phyloP scores from a whole-genome alignment of 441 rosid species.

The Flueggea neowawraea region DNA sequence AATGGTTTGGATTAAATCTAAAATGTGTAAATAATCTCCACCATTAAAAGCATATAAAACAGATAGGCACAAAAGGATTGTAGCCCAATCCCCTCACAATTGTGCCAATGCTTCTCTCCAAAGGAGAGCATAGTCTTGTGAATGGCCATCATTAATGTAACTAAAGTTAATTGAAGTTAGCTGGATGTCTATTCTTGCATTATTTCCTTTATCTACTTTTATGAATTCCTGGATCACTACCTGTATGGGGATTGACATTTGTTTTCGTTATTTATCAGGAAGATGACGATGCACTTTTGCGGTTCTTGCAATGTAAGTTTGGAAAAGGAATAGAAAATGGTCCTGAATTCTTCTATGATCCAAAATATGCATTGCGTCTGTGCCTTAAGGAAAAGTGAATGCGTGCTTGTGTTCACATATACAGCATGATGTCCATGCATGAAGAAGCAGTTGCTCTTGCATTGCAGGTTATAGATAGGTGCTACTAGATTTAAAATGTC shows the following conservation, averaged over 20 bases:
- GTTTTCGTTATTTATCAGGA: conserved; percentile 42
- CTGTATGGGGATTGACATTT: not conserved
- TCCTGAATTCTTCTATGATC: conserved; percentile 97
- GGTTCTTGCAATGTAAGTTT: conserved; percentile 95
- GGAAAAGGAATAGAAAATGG: conserved; percentile 92
- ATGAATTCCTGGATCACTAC: not conserved
- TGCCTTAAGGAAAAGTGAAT: conserved; percentile 97
- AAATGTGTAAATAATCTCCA: too few species aligned
- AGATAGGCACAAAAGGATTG: too few species aligned
- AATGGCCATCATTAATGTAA: too few species aligned
- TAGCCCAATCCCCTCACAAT: too few species aligned
- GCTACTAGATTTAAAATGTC: conserved; percentile 2
- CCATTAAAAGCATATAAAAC: too few species aligned
- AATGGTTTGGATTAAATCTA: too few species aligned
- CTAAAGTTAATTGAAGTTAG: too few species aligned
- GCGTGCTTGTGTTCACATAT: conserved; percentile 98
- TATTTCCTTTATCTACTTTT: not conserved
- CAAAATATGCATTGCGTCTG: conserved; percentile 96
- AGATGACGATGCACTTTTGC: conserved; percentile 92
- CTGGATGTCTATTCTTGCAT: not conserved
- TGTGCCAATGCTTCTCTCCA: too few species aligned
- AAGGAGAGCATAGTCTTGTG: too few species aligned
- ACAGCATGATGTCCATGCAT: conserved; percentile 99
- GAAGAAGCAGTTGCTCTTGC: conserved; percentile 99
- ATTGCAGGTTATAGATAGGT: conserved; percentile 60